A percentile compares a stretch with the other conserved stretches of the same genome.
Evolutionary conservation across 208 protist genomes (phyloP).

Genomic region (Trypanosoma mega): DNA sequence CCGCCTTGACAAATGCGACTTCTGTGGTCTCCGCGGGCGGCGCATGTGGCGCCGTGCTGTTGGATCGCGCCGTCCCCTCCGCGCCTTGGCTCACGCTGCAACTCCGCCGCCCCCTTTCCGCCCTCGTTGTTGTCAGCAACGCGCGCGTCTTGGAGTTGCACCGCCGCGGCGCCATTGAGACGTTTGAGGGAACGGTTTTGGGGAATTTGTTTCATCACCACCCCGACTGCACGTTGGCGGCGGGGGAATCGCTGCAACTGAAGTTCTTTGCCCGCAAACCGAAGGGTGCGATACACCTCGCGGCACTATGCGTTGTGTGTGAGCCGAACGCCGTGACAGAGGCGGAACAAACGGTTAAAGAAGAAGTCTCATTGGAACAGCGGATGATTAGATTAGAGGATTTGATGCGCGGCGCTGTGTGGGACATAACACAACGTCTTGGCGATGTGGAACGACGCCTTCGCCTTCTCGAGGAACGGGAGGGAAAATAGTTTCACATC

Average conservation of each 20-base stretch:
- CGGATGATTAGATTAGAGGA: conserved; percentile 21
- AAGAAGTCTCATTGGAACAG: conserved; percentile 10
- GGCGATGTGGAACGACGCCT: conserved; percentile 24
- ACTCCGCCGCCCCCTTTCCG: conserved; percentile 7
- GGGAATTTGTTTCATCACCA: conserved; percentile 13
- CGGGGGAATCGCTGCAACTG: conserved; percentile 29
- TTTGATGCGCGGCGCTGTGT: conserved; percentile 18
- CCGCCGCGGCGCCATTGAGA: conserved; percentile 8
- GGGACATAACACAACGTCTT: conserved; percentile 22
- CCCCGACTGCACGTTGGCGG: conserved; percentile 4
- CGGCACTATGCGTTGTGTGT: conserved; percentile 19
- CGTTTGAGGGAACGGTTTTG: conserved; percentile 19
- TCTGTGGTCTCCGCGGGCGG: conserved; percentile 2
- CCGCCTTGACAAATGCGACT: conserved; percentile 8
- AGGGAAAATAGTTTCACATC: neutral
- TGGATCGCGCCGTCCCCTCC: neutral
- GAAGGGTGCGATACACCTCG: conserved; percentile 15
- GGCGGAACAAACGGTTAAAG: too few relatives aligned
- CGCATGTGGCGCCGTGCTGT: neutral
- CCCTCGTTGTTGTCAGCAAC: conserved; percentile 31
- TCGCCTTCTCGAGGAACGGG: conserved; percentile 15
- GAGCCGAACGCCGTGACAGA: too few relatives aligned
- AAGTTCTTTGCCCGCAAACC: conserved; percentile 38
- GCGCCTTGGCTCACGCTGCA: conserved; percentile 29
- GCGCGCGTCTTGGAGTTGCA: conserved; percentile 21